Percentiles rank a stretch among this genome's conserved stretches.
phyloP scores from a whole-genome alignment of 129 eudicot species.

The Mikania micrantha region DNA sequence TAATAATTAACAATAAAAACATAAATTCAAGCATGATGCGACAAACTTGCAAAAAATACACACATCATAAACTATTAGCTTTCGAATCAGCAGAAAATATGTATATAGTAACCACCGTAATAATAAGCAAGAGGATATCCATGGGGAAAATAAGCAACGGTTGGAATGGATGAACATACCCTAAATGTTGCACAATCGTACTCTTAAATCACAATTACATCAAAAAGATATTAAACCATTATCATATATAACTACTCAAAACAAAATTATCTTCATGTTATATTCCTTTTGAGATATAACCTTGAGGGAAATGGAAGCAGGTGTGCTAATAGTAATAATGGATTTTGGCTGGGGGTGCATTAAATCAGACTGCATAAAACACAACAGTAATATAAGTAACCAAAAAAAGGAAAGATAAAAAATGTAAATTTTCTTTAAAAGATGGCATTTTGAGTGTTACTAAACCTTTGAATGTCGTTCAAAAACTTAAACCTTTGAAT shows the following conservation, averaged over 20 bases:
- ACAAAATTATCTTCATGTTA: slow-evolving; percentile 69
- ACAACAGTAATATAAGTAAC: slow-evolving; percentile 3
- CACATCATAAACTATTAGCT: not conserved
- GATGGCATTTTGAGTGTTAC: not conserved
- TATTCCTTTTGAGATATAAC: slow-evolving; percentile 77
- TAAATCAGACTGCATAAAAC: slow-evolving; percentile 52
- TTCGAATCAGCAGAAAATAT: not conserved
- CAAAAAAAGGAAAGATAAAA: not conserved
- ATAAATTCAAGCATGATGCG: not conserved
- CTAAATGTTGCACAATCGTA: no score
- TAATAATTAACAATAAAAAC: not conserved
- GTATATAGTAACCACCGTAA: slow-evolving; percentile 41
- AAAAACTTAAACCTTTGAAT: slow-evolving; percentile 96
- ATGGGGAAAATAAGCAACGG: slow-evolving; percentile 45
- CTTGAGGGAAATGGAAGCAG: slow-evolving; percentile 92
- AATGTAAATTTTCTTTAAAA: slow-evolving; percentile 11
- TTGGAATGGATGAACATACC: no score
- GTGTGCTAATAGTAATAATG: slow-evolving; percentile 87
- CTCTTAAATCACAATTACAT: no score
- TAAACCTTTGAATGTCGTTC: no score
- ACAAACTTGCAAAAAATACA: not conserved
- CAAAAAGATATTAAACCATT: not conserved
- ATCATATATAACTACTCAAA: not conserved
- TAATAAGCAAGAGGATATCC: slow-evolving; percentile 52
- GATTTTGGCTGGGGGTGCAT: slow-evolving; percentile 89